These are phyloP conservation scores for Colletotrichum sp. DNA, from an alignment of 2,329 filamentous ascomycete species.

Conservation along the genomic window DNA sequence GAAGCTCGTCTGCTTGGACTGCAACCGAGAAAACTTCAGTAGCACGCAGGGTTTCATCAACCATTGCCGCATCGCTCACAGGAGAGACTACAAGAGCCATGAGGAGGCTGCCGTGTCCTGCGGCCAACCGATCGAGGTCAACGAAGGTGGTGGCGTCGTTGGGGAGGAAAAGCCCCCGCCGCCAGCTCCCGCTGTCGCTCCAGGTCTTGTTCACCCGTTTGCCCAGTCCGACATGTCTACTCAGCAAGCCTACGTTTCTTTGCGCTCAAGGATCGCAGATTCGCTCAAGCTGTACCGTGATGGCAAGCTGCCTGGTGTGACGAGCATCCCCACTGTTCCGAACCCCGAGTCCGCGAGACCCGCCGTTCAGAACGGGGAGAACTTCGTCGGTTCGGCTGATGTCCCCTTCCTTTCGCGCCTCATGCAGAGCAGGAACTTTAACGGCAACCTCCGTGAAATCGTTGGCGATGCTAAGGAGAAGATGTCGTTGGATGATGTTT, in stretches of 20 bases:
- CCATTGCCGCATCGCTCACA: constrained; percentile 95
- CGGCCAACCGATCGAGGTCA: constrained; percentile 79
- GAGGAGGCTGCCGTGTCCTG: constrained; percentile 90
- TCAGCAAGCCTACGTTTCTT: constrained; percentile 54
- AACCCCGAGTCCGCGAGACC: constrained; percentile 30
- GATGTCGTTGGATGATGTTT: constrained; percentile 53
- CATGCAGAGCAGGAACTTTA: constrained; percentile 65
- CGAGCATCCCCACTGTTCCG: constrained; percentile 43
- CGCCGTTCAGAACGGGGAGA: constrained; percentile 23
- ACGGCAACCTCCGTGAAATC: constrained; percentile 61
- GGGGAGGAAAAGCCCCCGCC: constrained; percentile 34
- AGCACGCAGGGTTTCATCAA: constrained; percentile 99
- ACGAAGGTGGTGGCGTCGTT: constrained; percentile 52
- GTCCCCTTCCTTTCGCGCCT: constrained; percentile 72
- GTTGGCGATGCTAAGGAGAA: constrained; percentile 65
- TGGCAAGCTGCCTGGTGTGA: constrained; percentile 55
- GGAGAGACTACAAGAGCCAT: constrained; percentile 92
- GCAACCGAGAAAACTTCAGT: constrained; percentile 87
- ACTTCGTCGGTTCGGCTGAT: constrained; percentile 60
- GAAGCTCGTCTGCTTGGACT: constrained; percentile 89
- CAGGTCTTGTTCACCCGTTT: constrained; percentile 66
- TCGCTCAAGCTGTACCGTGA: constrained; percentile 57
- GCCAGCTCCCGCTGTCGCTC: constrained; percentile 28
- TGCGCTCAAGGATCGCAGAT: constrained; percentile 58
- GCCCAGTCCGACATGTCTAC: constrained; percentile 62